Percentiles rank a stretch among this genome's conserved stretches.
phyloP scores from a whole-genome alignment of 768 basidiomycete species.

The Boletus rubropictus region DNA sequence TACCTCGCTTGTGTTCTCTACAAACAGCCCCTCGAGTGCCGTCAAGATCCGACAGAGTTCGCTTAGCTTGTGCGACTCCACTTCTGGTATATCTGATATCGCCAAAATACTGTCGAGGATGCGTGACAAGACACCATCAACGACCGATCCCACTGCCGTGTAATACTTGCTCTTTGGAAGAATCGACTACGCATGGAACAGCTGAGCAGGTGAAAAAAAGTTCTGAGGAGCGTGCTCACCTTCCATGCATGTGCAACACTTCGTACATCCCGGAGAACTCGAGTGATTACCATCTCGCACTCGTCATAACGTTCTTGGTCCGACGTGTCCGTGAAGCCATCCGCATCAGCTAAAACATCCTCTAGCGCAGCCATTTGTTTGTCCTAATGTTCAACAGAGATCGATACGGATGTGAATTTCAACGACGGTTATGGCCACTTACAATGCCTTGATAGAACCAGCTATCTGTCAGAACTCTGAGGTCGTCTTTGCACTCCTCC shows the following conservation, averaged over 20 bases:
- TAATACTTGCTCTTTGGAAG: slow-evolving; percentile 71
- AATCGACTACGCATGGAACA: slow-evolving; percentile 42
- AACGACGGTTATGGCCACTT: slow-evolving; percentile 24
- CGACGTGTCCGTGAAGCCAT: slow-evolving; percentile 63
- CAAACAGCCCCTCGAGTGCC: slow-evolving; percentile 76
- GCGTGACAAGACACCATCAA: slow-evolving; percentile 60
- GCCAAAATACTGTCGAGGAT: slow-evolving; percentile 70
- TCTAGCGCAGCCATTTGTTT: slow-evolving; percentile 23
- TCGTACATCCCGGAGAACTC: slow-evolving; percentile 59
- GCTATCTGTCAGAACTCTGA: slow-evolving; percentile 56
- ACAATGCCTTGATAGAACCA: slow-evolving; percentile 72
- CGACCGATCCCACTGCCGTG: slow-evolving; percentile 60
- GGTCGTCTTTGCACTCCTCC: slow-evolving; percentile 43
- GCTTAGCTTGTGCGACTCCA: slow-evolving; percentile 77
- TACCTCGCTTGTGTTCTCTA: slow-evolving; percentile 58
- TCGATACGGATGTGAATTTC: not conserved
- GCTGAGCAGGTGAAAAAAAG: not conserved
- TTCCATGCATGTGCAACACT: slow-evolving; percentile 62
- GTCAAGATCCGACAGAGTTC: slow-evolving; percentile 78
- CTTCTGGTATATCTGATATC: slow-evolving; percentile 80
- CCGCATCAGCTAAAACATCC: slow-evolving; percentile 46
- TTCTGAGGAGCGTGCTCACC: slow-evolving; percentile 39
- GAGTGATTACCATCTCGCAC: slow-evolving; percentile 63
- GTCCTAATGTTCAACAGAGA: slow-evolving; percentile 14
- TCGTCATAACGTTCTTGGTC: slow-evolving; percentile 73